Evolutionary conservation across 306 rosid genomes (phyloP).

Genomic region (Dalbergia oliveri): DNA sequence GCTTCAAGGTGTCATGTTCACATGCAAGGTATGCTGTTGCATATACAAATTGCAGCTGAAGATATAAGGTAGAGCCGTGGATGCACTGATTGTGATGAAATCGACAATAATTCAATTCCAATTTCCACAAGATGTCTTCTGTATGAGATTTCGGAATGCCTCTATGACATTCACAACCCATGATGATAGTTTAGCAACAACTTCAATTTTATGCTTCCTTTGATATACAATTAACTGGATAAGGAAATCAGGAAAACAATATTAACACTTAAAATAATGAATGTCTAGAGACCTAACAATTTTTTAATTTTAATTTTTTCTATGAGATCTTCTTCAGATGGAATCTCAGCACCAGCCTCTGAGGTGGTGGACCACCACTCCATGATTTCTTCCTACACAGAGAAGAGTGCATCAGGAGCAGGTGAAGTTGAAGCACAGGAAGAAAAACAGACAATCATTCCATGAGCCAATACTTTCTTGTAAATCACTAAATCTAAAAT

Average conservation of each 20-base stretch:
- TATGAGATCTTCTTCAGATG: constrained; percentile 66
- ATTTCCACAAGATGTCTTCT: constrained; percentile 1
- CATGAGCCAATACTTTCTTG: constrained; percentile 5
- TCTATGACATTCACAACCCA: constrained; percentile 9
- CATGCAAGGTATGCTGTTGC: neutral
- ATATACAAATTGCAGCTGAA: constrained; percentile 9
- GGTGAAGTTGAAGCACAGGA: constrained; percentile 25
- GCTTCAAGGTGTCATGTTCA: neutral
- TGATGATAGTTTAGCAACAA: constrained; percentile 16
- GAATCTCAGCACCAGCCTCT: constrained; percentile 56
- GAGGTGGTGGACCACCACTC: constrained; percentile 82
- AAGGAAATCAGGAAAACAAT: neutral
- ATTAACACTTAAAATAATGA: neutral
- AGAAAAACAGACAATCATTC: neutral
- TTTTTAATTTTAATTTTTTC: constrained; percentile 61
- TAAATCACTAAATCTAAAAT: constrained; percentile 12
- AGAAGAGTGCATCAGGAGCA: constrained; percentile 26
- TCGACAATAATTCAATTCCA: constrained; percentile 19
- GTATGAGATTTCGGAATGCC: neutral
- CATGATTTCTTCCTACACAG: constrained; percentile 86
- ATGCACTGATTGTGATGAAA: neutral
- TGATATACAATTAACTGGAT: constrained; percentile 31
- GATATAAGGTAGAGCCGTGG: neutral
- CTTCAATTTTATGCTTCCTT: constrained; percentile 11
- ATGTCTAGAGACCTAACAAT: constrained; percentile 66